Percentiles rank a stretch among this genome's conserved stretches.
phyloP scores from a whole-genome alignment of 148 eudicot species.

The Euryodendron excelsum region DNA sequence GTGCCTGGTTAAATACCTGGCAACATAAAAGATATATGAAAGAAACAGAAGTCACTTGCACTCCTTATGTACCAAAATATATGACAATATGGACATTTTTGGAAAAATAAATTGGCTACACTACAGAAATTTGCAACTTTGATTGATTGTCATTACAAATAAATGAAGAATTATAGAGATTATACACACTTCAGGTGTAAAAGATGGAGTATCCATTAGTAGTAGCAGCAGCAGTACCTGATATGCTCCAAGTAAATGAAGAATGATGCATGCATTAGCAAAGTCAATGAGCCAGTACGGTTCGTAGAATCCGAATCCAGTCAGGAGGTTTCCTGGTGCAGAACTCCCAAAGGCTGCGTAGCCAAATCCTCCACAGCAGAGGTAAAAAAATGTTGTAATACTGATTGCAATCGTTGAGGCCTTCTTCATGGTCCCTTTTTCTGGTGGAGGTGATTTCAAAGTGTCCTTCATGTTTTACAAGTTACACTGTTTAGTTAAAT shows the following conservation, averaged over 20 bases:
- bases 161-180: too few species aligned
- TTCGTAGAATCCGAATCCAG: conserved; percentile 81
- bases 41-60: background rate
- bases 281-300: conserved; percentile 86
- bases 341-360: conserved; percentile 83
- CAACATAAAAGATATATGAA: background rate
- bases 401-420: conserved; percentile 50
- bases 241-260: conserved; percentile 83
- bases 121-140: too few species aligned
- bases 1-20: conserved; percentile 71
- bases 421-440: conserved; percentile 62
- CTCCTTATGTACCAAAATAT: background rate
- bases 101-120: background rate
- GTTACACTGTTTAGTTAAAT: background rate
- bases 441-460: conserved; percentile 67
- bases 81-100: background rate
- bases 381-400: conserved; percentile 67
- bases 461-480: conserved; percentile 58
- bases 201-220: background rate
- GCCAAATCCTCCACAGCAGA: conserved; percentile 84
- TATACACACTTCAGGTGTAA: too few species aligned
- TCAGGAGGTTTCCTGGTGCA: conserved; percentile 84
- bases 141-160: too few species aligned
- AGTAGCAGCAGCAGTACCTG: conserved; percentile 45
- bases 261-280: conserved; percentile 76